Base-by-base conservation (phyloP, 768 basidiomycete species). In the Termitomyces sp. region DNA sequence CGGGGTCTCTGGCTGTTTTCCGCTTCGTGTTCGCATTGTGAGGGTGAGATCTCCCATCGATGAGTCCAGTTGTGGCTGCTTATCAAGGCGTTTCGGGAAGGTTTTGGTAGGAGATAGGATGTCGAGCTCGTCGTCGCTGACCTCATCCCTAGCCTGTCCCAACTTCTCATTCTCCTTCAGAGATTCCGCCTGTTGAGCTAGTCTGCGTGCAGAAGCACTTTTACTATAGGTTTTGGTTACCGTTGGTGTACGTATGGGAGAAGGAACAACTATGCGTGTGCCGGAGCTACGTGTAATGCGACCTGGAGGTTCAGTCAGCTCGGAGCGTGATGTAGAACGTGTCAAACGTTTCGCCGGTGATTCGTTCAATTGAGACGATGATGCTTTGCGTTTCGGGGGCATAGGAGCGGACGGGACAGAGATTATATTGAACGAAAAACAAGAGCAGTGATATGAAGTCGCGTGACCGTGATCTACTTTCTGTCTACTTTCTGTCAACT, bases 361-460 rank as follows among this genome's bases (percentile, higher is more conserved):
- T 14, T 62, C 60, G 27, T 65, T 63, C 1, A 52, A 40, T 25
- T 58, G 47, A 29, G 59, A 57, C 5, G 73, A 58, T 25, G 64
- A 58, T 7, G 71, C 66, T 62, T 82, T 83, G 66, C 80, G 79
- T 69, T 81, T 83, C 37, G 73, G 68, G 42, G 76, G 68, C 74
- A 76, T 77, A 54, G 49, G 54, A 49, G 57, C 14, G 17, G 37
- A 44, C 32, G 23, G 41, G 34, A 58, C 34, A 55, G 54, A 16
- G 41, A 40, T 23, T 46, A n/a, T n/a, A n/a, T n/a, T n/a, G n/a
- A n/a, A n/a, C n/a, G n/a, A n/a, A n/a, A n/a, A n/a, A 50, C 32
- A 23, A 31, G 31, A n/a, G 19, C 10, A 14, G n/a, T n/a, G 17
- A 49, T 9, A 23, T 17, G n/a, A 35, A 41, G 55, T 46, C 60